Conservation (phyloP, 2,329 filamentous ascomycete genomes). For the Didymella sp. region DNA sequence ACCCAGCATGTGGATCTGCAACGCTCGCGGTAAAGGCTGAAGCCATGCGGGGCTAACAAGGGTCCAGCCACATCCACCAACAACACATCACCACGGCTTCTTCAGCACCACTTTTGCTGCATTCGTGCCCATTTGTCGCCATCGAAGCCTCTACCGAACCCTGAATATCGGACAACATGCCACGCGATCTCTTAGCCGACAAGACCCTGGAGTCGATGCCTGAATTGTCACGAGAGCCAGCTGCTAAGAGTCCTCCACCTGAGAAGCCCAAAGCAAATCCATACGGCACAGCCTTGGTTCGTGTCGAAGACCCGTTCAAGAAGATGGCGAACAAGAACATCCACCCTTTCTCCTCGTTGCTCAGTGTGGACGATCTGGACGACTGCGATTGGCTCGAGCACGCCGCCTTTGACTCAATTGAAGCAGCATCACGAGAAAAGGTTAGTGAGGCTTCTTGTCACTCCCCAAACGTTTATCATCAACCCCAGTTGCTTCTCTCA, state of each 20-base stretch:
- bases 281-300: slow-evolving; percentile 9
- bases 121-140: slow-evolving; percentile 12
- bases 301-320: slow-evolving; percentile 39
- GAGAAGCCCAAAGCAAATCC: slow-evolving; percentile 14
- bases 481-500: neutral
- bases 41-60: slow-evolving; percentile 20
- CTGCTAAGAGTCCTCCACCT: slow-evolving; percentile 24
- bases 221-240: slow-evolving; percentile 45
- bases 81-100: slow-evolving; percentile 19
- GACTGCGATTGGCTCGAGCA: slow-evolving; percentile 66
- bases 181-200: slow-evolving; percentile 52
- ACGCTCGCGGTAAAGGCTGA: slow-evolving; percentile 17
- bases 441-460: slow-evolving; percentile 50
- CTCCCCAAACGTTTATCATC: neutral
- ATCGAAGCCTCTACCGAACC: slow-evolving; percentile 7
- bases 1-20: slow-evolving; percentile 9
- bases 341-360: slow-evolving; percentile 75
- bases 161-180: slow-evolving; percentile 45
- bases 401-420: slow-evolving; percentile 63
- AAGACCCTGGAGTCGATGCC: slow-evolving; percentile 48
- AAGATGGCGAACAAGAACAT: slow-evolving; percentile 60
- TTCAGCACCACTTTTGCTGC: slow-evolving; percentile 20
- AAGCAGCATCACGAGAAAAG: slow-evolving; percentile 67
- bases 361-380: slow-evolving; percentile 71
- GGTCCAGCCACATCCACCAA: slow-evolving; percentile 26